A percentile compares a stretch with the other conserved stretches of the same genome.
Evolutionary conservation across 352 stramenopile species (phyloP).

Genomic region (Phytophthora cactorum): DNA sequence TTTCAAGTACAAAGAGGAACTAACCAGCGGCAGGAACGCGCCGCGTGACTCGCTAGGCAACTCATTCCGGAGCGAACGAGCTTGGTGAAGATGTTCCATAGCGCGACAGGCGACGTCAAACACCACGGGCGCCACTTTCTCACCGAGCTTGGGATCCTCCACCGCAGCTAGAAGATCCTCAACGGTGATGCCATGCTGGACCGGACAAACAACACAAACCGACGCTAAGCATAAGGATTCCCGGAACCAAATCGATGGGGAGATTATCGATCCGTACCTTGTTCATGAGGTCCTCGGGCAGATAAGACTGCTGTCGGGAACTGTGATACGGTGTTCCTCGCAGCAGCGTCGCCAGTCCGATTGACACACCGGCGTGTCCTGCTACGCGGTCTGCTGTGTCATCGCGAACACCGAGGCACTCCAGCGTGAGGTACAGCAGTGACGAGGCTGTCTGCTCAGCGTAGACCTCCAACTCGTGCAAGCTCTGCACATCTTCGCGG

Average conservation of each 20-base stretch:
- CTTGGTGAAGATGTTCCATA: slow-evolving; percentile 82
- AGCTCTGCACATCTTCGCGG: slow-evolving; percentile 66
- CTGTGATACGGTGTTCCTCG: slow-evolving; percentile 77
- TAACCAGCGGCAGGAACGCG: slow-evolving; percentile 78
- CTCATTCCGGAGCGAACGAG: slow-evolving; percentile 59
- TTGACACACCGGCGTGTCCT: slow-evolving; percentile 84
- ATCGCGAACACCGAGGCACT: slow-evolving; percentile 83
- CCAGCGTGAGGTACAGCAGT: slow-evolving; percentile 89
- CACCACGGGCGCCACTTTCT: slow-evolving; percentile 80
- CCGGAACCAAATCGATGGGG: slow-evolving; percentile 21
- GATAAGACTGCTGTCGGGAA: slow-evolving; percentile 71
- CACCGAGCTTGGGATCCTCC: slow-evolving; percentile 64
- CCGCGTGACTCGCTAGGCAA: slow-evolving; percentile 58
- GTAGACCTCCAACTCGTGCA: slow-evolving; percentile 87
- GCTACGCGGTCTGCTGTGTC: slow-evolving; percentile 78
- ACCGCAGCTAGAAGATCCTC: slow-evolving; percentile 66
- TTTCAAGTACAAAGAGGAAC: slow-evolving; percentile 65
- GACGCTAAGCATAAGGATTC: slow-evolving; percentile 33
- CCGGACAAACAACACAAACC: slow-evolving; percentile 21
- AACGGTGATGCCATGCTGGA: slow-evolving; percentile 54
- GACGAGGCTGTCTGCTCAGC: slow-evolving; percentile 90
- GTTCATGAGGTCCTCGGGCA: slow-evolving; percentile 82
- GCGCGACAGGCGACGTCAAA: slow-evolving; percentile 90
- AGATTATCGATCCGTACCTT: slow-evolving; percentile 49
- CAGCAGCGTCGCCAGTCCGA: slow-evolving; percentile 87